phyloP scores from a whole-genome alignment of 2,329 filamentous ascomycete species.

The Beauveria varroae region DNA sequence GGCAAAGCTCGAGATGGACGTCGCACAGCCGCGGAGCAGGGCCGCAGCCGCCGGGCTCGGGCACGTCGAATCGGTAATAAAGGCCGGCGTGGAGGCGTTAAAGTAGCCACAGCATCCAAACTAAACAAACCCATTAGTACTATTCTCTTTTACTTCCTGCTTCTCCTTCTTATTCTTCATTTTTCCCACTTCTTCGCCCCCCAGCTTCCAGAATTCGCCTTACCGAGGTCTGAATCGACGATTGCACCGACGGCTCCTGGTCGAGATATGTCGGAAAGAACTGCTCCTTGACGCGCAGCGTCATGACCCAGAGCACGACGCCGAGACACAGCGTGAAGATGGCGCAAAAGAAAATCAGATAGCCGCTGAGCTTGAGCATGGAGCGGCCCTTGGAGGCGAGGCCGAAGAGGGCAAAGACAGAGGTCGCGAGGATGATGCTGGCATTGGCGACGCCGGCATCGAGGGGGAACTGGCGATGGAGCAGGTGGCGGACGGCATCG shows the following conservation, averaged over 20 bases:
- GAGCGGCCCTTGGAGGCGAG: slow-evolving; percentile 58
- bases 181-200: too few relatives aligned
- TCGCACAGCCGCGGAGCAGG: slow-evolving; percentile 61
- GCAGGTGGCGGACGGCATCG: slow-evolving; percentile 42
- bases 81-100: slow-evolving; percentile 64
- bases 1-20: slow-evolving; percentile 58
- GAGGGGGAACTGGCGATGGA: slow-evolving; percentile 48
- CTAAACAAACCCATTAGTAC: slow-evolving; percentile 30
- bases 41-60: slow-evolving; percentile 63
- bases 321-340: slow-evolving; percentile 61
- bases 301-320: slow-evolving; percentile 64
- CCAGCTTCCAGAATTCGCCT: slow-evolving; percentile 15
- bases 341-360: slow-evolving; percentile 52
- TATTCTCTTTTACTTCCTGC: neutral
- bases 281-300: slow-evolving; percentile 57
- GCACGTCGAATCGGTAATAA: slow-evolving; percentile 61
- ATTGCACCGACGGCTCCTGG: slow-evolving; percentile 51
- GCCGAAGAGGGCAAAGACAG: slow-evolving; percentile 63
- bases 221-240: slow-evolving; percentile 63
- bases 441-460: slow-evolving; percentile 66
- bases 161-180: neutral
- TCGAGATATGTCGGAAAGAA: slow-evolving; percentile 54
- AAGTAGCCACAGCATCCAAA: slow-evolving; percentile 76
- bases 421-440: slow-evolving; percentile 62
- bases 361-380: slow-evolving; percentile 64